phyloP scores from a whole-genome alignment of 306 rosid genomes.

The Arachis hypogaea region DNA sequence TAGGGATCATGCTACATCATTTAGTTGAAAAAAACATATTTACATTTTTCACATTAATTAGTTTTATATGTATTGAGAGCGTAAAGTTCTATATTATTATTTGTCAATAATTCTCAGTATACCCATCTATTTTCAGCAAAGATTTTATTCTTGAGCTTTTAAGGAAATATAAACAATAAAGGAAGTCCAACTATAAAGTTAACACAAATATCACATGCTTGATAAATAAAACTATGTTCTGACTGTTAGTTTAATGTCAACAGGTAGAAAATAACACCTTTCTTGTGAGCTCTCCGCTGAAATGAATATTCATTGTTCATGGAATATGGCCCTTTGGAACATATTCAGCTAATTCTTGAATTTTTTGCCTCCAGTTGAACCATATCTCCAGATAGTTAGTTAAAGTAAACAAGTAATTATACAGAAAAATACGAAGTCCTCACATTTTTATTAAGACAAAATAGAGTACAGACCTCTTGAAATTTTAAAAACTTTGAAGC shows the following conservation, averaged over 20 bases:
- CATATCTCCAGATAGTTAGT: slow-evolving; percentile 17
- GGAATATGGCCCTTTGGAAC: slow-evolving; percentile 99
- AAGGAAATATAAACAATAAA: neutral
- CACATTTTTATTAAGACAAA: slow-evolving; percentile 20
- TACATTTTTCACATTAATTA: too few species aligned
- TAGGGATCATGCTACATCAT: too few species aligned
- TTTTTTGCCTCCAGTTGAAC: slow-evolving; percentile 85
- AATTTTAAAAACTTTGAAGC: slow-evolving; percentile 97
- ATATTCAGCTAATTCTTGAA: slow-evolving; percentile 95
- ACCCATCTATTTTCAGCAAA: slow-evolving; percentile 15
- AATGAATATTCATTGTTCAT: slow-evolving; percentile 88
- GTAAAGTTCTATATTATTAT: neutral
- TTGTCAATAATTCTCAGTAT: neutral
- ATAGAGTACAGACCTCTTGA: slow-evolving; percentile 76
- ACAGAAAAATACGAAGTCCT: slow-evolving; percentile 19
- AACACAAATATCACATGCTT: slow-evolving; percentile 24
- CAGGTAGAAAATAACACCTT: slow-evolving; percentile 57
- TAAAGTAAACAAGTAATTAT: slow-evolving; percentile 19
- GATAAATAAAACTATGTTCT: slow-evolving; percentile 1
- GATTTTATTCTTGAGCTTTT: slow-evolving; percentile 10
- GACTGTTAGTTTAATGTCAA: slow-evolving; percentile 31
- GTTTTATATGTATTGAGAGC: too few species aligned
- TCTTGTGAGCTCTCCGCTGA: slow-evolving; percentile 98
- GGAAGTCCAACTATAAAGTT: neutral
- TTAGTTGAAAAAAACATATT: too few species aligned